Evolutionary conservation across 176 grass and related monocot genomes (phyloP).

Genomic region (Eleusine indica): DNA sequence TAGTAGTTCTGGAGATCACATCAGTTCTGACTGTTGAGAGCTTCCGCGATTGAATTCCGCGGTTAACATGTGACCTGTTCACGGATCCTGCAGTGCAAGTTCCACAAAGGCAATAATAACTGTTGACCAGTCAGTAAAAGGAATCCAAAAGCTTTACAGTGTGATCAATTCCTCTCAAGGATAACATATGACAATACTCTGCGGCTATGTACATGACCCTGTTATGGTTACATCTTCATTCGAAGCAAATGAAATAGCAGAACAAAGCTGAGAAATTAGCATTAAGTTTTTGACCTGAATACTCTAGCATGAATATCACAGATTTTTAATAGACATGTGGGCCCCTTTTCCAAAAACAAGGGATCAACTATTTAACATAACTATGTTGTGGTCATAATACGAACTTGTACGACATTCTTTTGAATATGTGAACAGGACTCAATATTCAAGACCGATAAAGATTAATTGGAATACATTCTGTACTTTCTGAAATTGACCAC

Average conservation of each 20-base stretch:
- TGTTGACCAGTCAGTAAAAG: too few species aligned
- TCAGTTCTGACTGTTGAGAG: constrained; percentile 2
- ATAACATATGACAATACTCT: not conserved
- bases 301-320: not conserved
- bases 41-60: not conserved
- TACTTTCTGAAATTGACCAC: not conserved
- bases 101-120: not conserved
- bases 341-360: not conserved
- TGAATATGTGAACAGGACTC: not conserved
- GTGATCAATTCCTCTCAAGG: not conserved
- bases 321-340: not conserved
- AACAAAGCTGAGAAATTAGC: not conserved
- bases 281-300: not conserved
- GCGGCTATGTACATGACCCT: not conserved
- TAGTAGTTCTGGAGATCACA: not conserved
- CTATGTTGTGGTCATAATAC: not conserved
- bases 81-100: not conserved
- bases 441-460: not conserved
- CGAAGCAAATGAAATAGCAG: not conserved
- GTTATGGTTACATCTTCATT: not conserved
- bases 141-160: too few species aligned
- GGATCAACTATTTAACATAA: not conserved
- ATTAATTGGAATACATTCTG: not conserved
- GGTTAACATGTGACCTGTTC: not conserved
- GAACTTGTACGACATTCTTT: constrained; percentile 14